Evolutionary conservation across 2,329 filamentous ascomycete species (phyloP).

Genomic region (Ceratocystis ficicola): DNA sequence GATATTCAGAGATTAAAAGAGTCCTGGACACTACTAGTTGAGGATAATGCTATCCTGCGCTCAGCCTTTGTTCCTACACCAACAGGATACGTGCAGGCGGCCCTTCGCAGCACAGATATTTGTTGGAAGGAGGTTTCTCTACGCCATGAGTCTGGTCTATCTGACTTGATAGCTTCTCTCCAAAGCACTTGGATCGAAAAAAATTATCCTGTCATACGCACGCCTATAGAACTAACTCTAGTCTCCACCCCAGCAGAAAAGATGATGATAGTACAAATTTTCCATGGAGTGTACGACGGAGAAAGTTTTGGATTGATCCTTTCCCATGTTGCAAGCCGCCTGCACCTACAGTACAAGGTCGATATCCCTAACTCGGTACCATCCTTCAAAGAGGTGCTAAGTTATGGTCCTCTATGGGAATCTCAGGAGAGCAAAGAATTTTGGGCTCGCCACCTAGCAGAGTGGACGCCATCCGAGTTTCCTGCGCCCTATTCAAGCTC

Average conservation of each 20-base stretch:
- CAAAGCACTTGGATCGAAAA: conserved; percentile 41
- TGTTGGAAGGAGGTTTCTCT: conserved; percentile 35
- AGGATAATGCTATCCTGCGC: conserved; percentile 51
- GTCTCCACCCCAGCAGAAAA: conserved; percentile 26
- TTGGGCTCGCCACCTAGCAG: conserved; percentile 50
- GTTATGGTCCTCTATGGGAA: conserved; percentile 53
- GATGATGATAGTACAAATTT: conserved; percentile 54
- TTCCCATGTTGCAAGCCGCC: background rate
- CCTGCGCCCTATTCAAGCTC: conserved; percentile 14
- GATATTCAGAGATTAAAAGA: conserved; percentile 37
- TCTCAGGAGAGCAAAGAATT: conserved; percentile 40
- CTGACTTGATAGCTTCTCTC: background rate
- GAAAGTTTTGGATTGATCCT: conserved; percentile 62
- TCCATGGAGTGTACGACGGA: conserved; percentile 82
- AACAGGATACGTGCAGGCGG: conserved; percentile 66
- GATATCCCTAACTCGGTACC: background rate
- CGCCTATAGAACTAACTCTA: conserved; percentile 42
- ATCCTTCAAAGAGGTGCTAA: conserved; percentile 52
- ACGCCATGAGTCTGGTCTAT: background rate
- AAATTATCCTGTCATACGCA: conserved; percentile 39
- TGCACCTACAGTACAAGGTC: background rate
- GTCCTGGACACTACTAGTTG: conserved; percentile 47
- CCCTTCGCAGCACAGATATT: conserved; percentile 36
- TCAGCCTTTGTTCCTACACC: conserved; percentile 60
- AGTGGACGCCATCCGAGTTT: conserved; percentile 25